Evolutionary conservation across 768 basidiomycete species (phyloP).

Genomic region (Russula sp.): DNA sequence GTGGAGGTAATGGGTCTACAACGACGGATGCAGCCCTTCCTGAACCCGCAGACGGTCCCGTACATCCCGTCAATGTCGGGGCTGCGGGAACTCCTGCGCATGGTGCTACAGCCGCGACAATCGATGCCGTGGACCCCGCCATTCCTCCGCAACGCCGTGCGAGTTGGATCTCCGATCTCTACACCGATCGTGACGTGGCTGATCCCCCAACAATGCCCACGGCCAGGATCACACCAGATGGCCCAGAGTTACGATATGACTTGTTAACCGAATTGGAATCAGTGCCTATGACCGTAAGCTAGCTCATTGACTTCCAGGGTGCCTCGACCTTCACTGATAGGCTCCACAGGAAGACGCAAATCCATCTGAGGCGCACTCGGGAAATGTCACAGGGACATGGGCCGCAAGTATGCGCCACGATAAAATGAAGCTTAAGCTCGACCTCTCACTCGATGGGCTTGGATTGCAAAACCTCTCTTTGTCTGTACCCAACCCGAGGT

Average conservation of each 20-base stretch:
- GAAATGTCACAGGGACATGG: slow-evolving; percentile 13
- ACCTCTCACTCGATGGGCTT: slow-evolving; percentile 12
- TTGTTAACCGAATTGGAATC: neutral
- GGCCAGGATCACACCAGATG: neutral
- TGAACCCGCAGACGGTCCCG: neutral
- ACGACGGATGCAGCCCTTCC: neutral
- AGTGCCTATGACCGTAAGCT: neutral
- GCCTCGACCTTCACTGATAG: neutral
- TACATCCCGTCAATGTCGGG: neutral
- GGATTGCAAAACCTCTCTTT: slow-evolving; percentile 7
- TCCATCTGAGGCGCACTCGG: neutral
- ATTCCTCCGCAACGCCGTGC: neutral
- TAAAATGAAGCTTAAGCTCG: slow-evolving; percentile 10
- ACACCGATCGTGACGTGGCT: neutral
- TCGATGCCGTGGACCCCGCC: neutral
- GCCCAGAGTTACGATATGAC: neutral
- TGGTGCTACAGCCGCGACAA: neutral
- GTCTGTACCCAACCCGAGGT: neutral
- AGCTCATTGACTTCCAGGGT: neutral
- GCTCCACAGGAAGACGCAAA: neutral
- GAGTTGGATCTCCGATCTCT: slow-evolving; percentile 5
- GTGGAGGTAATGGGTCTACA: neutral
- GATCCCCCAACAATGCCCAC: neutral
- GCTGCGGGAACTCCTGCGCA: neutral
- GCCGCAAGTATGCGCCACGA: neutral